These are phyloP conservation scores for Gaertneriomyces semiglobifer DNA, from an alignment of 192 early-diverging fungal genomes.

Conservation along the genomic window DNA sequence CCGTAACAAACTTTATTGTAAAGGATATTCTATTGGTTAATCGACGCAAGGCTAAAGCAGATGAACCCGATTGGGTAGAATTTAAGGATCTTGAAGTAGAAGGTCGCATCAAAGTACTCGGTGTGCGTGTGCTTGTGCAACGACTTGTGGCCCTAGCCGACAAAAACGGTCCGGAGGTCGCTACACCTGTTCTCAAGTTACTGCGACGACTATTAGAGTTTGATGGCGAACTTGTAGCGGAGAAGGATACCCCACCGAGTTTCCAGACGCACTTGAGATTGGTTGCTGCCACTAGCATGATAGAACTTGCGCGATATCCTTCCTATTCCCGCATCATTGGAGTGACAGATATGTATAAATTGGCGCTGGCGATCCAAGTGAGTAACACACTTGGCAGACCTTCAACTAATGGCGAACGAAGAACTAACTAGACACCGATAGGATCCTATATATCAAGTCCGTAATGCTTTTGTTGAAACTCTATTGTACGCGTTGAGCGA, in stretches of 20 bases:
- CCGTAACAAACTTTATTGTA: slow-evolving; percentile 57
- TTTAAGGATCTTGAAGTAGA: slow-evolving; percentile 56
- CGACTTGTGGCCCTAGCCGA: slow-evolving; percentile 52
- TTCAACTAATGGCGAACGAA: neutral
- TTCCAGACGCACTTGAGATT: slow-evolving; percentile 65
- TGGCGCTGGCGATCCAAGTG: slow-evolving; percentile 66
- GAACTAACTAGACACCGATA: slow-evolving; percentile 35
- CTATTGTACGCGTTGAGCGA: slow-evolving; percentile 67
- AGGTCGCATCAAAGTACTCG: slow-evolving; percentile 58
- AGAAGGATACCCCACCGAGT: slow-evolving; percentile 44
- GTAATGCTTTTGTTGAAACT: slow-evolving; percentile 64
- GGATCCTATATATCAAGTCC: slow-evolving; percentile 79
- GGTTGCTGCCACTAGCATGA: slow-evolving; percentile 57
- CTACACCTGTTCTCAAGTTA: slow-evolving; percentile 56
- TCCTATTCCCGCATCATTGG: slow-evolving; percentile 53
- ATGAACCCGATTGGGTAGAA: slow-evolving; percentile 56
- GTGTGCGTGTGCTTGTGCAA: slow-evolving; percentile 64
- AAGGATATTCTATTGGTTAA: slow-evolving; percentile 55
- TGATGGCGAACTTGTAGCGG: slow-evolving; percentile 63
- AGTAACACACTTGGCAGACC: too few species aligned
- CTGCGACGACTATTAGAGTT: slow-evolving; percentile 58
- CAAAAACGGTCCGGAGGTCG: slow-evolving; percentile 31
- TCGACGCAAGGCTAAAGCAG: slow-evolving; percentile 27
- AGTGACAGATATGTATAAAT: slow-evolving; percentile 49
- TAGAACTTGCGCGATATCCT: slow-evolving; percentile 55